Percentiles rank a stretch among this genome's conserved stretches.
phyloP scores from a whole-genome alignment of 208 protist species.

The Leishmania mexicana region DNA sequence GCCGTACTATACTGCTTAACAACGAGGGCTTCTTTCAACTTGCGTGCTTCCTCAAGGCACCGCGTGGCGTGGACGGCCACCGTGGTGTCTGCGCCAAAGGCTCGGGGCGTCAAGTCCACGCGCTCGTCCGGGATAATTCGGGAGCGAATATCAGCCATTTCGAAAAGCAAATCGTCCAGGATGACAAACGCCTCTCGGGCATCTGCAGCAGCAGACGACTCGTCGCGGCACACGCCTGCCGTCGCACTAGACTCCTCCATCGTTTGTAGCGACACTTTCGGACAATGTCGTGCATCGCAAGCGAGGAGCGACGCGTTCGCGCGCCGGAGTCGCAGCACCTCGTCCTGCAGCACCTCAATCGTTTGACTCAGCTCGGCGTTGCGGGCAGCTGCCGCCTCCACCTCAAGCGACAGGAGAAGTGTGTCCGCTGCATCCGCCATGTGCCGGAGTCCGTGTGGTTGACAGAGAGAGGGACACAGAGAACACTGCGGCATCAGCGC shows the following conservation, averaged over 20 bases:
- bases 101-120: slow-evolving; percentile 20
- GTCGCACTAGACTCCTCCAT: neutral
- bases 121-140: neutral
- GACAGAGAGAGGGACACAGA: neutral
- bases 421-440: slow-evolving; percentile 38
- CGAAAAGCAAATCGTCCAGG: slow-evolving; percentile 34
- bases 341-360: slow-evolving; percentile 40
- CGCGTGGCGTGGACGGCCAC: slow-evolving; percentile 20
- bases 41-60: slow-evolving; percentile 24
- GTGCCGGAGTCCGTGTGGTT: too few relatives aligned
- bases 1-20: slow-evolving; percentile 22
- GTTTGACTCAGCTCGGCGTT: slow-evolving; percentile 65
- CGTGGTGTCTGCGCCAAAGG: slow-evolving; percentile 10
- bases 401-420: slow-evolving; percentile 61
- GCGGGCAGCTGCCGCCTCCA: slow-evolving; percentile 72
- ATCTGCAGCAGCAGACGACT: neutral
- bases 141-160: slow-evolving; percentile 34
- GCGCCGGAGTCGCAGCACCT: slow-evolving; percentile 16
- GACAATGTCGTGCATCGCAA: neutral
- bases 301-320: neutral
- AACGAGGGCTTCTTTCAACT: slow-evolving; percentile 20
- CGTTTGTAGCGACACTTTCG: neutral
- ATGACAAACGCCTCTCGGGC: slow-evolving; percentile 22
- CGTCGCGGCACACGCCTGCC: too few relatives aligned
- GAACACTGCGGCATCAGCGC: neutral